These are phyloP conservation scores for Stephania yunnanensis DNA, from an alignment of 164 flowering plant genomes.

Conservation along the genomic window DNA sequence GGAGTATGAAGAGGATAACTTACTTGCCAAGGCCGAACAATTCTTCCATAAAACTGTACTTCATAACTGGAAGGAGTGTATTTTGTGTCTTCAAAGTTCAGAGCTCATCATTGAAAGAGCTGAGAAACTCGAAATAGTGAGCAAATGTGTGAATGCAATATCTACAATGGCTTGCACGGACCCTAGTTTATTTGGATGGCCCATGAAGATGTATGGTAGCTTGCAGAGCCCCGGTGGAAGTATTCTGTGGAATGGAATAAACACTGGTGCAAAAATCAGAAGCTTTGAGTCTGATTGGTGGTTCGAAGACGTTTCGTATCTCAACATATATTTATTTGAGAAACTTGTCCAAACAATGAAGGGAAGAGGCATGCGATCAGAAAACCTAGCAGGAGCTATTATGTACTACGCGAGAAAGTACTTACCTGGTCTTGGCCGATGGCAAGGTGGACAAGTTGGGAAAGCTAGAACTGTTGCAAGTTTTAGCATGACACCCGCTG, in stretches of 20 bases:
- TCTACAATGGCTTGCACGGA: constrained; percentile 90
- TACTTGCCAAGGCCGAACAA: constrained; percentile 48
- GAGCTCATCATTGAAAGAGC: constrained; percentile 47
- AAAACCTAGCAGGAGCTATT: constrained; percentile 63
- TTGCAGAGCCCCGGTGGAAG: constrained; percentile 97
- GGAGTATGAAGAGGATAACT: constrained; percentile 71
- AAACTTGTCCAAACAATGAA: constrained; percentile 71
- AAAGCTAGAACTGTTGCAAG: constrained; percentile 49
- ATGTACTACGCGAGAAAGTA: constrained; percentile 76
- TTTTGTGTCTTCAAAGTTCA: constrained; percentile 67
- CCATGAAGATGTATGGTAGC: constrained; percentile 93
- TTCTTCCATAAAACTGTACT: constrained; percentile 63
- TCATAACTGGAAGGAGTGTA: constrained; percentile 87
- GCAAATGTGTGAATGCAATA: constrained; percentile 55
- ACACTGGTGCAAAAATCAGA: constrained; percentile 76
- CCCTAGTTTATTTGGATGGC: constrained; percentile 96
- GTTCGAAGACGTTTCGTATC: constrained; percentile 84
- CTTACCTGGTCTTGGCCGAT: constrained; percentile 77
- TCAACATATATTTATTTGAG: constrained; percentile 57
- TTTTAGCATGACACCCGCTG: constrained; percentile 55
- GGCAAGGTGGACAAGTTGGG: constrained; percentile 55
- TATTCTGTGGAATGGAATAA: constrained; percentile 95
- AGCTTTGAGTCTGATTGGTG: constrained; percentile 88
- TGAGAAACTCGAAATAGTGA: constrained; percentile 55
- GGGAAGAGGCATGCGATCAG: constrained; percentile 60